A percentile compares a stretch with the other conserved stretches of the same genome.
Evolutionary conservation across 108 stramenopile species (phyloP).

Genomic region (Nannochloropsis salina): DNA sequence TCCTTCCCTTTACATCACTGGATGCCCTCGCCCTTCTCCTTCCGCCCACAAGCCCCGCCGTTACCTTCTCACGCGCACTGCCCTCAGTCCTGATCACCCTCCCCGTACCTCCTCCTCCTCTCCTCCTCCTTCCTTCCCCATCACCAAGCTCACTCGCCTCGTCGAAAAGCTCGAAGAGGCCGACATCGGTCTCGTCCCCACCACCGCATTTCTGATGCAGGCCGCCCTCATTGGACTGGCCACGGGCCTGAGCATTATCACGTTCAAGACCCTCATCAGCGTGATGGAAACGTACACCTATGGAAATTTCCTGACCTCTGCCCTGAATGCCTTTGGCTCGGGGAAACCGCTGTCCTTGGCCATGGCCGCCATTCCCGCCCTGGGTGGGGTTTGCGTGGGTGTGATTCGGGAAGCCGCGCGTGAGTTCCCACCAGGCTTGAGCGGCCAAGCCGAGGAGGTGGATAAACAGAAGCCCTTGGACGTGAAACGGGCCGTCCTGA

Average conservation of each 20-base stretch:
- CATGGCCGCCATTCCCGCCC: conserved; percentile 33
- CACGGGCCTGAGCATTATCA: conserved; percentile 35
- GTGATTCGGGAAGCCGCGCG: conserved; percentile 17
- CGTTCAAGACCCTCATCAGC: conserved; percentile 45
- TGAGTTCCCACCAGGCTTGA: conserved; percentile 40
- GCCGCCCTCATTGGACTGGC: conserved; percentile 32
- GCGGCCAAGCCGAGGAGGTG: conserved; percentile 41
- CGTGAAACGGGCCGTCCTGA: conserved; percentile 51
- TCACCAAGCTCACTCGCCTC: background rate
- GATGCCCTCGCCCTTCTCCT: background rate
- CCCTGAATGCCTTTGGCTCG: conserved; percentile 21
- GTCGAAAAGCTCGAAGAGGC: background rate
- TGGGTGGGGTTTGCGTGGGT: conserved; percentile 44
- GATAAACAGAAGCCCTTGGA: conserved; percentile 43
- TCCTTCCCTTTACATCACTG: background rate
- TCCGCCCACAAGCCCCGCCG: background rate
- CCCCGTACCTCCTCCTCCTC: background rate
- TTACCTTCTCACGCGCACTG: background rate
- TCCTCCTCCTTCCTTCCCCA: background rate
- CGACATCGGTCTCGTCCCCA: conserved; percentile 18
- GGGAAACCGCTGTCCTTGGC: conserved; percentile 6
- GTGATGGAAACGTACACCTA: conserved; percentile 33
- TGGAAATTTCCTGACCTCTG: conserved; percentile 25
- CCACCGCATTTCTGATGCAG: conserved; percentile 34
- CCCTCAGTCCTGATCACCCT: background rate